These are phyloP conservation scores for Penicillium sp. DNA, from an alignment of 2,329 filamentous ascomycete genomes.

Conservation along the genomic window DNA sequence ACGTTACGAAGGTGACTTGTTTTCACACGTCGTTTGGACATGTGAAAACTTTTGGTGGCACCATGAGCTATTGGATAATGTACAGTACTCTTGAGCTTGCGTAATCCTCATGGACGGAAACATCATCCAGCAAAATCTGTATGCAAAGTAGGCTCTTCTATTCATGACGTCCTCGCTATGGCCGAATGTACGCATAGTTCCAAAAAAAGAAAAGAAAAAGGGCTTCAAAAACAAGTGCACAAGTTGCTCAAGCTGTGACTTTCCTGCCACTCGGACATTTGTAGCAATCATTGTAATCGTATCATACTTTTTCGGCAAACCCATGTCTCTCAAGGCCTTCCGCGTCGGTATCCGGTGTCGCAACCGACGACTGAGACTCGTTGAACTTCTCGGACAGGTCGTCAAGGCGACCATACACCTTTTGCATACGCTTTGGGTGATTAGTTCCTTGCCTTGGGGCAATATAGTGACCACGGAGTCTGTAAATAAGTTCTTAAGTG, in stretches of 20 bases:
- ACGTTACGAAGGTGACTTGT: slow-evolving; percentile 5
- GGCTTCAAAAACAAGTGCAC: background rate
- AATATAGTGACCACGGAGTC: slow-evolving; percentile 76
- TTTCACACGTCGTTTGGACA: slow-evolving; percentile 3
- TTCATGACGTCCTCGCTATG: background rate
- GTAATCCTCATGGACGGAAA: background rate
- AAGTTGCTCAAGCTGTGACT: background rate
- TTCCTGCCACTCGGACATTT: background rate
- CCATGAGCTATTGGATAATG: slow-evolving; percentile 20
- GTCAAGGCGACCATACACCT: slow-evolving; percentile 63
- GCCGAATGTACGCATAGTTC: background rate
- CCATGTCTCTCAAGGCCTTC: slow-evolving; percentile 56
- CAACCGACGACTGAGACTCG: slow-evolving; percentile 51
- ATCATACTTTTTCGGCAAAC: slow-evolving; percentile 49
- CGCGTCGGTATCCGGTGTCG: slow-evolving; percentile 52
- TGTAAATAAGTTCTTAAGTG: slow-evolving; percentile 21
- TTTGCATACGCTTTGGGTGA: slow-evolving; percentile 63
- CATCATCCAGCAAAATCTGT: background rate
- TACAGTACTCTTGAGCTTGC: slow-evolving; percentile 23
- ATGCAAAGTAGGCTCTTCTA: background rate
- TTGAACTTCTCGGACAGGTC: slow-evolving; percentile 48
- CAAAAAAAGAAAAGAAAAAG: background rate
- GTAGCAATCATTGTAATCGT: background rate
- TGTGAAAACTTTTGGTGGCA: slow-evolving; percentile 13
- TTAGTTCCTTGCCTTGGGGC: slow-evolving; percentile 63